These are phyloP conservation scores for Crithidia mellificae DNA, from an alignment of 208 protist genomes.

Conservation along the genomic window DNA sequence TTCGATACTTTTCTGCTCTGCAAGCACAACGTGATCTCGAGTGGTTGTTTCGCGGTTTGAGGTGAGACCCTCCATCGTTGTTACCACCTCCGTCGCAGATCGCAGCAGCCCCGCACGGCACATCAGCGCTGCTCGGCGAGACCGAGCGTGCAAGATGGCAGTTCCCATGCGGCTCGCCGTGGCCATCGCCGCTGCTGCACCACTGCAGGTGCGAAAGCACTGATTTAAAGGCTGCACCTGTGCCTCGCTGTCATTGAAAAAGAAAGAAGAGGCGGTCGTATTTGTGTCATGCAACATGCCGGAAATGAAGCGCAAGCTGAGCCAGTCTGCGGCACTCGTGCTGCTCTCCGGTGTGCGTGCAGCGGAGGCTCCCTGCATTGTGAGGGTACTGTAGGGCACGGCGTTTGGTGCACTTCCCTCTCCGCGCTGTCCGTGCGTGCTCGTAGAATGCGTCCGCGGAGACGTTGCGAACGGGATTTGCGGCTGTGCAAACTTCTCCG, in stretches of 20 bases:
- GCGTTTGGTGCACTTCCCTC: too few relatives aligned
- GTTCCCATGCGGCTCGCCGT: too few relatives aligned
- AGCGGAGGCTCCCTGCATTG: too few relatives aligned
- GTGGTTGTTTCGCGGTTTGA: too few relatives aligned
- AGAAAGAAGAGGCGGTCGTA: background rate
- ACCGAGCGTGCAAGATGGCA: background rate
- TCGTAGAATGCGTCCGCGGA: too few relatives aligned
- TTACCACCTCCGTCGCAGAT: conserved; percentile 6
- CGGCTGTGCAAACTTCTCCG: too few relatives aligned
- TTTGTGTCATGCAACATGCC: background rate
- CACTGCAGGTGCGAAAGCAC: background rate
- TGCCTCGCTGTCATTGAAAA: background rate
- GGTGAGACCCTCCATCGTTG: background rate
- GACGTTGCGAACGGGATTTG: too few relatives aligned
- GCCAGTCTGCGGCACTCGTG: background rate
- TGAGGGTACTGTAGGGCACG: too few relatives aligned
- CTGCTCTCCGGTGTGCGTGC: background rate
- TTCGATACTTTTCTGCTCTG: background rate
- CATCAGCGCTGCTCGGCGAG: conserved; percentile 14
- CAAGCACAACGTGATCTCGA: too few relatives aligned
- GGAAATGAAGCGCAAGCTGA: background rate
- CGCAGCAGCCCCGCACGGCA: conserved; percentile 16
- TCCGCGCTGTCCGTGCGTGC: too few relatives aligned
- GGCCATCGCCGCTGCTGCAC: too few relatives aligned
- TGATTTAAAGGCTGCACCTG: background rate